Conservation (phyloP, 1,284 basidiomycete genomes). For the Heterobasidion irregulare region DNA sequence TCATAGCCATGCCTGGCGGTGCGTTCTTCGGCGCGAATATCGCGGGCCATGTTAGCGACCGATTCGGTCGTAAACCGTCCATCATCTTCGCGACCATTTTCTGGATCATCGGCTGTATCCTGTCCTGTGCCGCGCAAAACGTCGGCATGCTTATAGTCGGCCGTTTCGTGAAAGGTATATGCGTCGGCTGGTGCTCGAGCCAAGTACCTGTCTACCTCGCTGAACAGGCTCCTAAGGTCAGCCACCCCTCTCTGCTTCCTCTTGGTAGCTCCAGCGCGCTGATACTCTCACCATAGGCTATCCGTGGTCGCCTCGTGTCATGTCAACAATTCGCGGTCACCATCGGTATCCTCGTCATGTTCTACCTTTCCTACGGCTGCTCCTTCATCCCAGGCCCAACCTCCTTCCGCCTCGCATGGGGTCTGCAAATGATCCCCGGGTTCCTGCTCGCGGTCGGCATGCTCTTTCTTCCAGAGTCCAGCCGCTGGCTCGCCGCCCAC, state of each 20-base stretch:
- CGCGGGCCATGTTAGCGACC: not conserved
- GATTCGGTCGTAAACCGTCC: not conserved
- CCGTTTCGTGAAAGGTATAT: not conserved
- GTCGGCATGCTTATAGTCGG: not conserved
- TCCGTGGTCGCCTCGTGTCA: conserved; percentile 4
- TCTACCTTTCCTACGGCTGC: conserved; percentile 3
- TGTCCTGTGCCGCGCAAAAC: not conserved
- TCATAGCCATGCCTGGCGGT: not conserved
- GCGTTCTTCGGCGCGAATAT: not conserved
- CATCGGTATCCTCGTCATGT: conserved; percentile 1
- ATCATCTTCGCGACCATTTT: not conserved
- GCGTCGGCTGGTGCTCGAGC: not conserved
- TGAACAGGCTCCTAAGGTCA: not conserved
- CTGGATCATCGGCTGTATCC: not conserved
- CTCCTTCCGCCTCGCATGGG: conserved; percentile 4
- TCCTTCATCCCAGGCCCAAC: not conserved
- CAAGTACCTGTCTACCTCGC: not conserved
- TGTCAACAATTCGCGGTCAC: conserved; percentile 1
- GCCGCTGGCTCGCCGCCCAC: conserved; percentile 1
- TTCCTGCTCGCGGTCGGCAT: not conserved
- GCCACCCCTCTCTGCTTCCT: not conserved
- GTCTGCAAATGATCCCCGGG: conserved; percentile 3
- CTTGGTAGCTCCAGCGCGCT: not conserved
- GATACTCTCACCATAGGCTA: not conserved
- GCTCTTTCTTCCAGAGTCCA: conserved; percentile 2